Evolutionary conservation across 75 land plant genomes (phyloP).

Genomic region (Selaginella tamariscina): DNA sequence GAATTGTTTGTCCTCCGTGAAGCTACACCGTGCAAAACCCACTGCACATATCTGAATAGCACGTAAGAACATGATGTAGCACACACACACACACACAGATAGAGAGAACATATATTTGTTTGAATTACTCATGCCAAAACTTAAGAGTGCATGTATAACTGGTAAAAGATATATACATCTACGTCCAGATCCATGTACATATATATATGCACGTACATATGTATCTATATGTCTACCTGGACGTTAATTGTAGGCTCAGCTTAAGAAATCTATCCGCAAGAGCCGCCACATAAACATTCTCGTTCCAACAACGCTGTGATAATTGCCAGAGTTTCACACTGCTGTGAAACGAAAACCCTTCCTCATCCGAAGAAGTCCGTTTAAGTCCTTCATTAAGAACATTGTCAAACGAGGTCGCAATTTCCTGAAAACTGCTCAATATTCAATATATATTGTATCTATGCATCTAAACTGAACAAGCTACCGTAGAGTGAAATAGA

Average conservation of each 20-base stretch:
- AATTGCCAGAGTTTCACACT: conserved; percentile 51
- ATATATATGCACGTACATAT: no score
- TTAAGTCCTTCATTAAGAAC: conserved; percentile 31
- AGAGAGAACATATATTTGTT: no score
- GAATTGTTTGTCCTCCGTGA: conserved; percentile 76
- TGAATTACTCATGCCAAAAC: no score
- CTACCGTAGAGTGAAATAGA: conserved; percentile 84
- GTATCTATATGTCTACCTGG: conserved; percentile 56
- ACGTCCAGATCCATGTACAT: no score
- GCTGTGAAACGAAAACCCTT: conserved; percentile 37
- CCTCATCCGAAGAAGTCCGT: conserved; percentile 7
- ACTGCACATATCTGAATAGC: conserved; percentile 61
- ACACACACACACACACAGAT: no score
- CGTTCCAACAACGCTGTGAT: conserved; percentile 72
- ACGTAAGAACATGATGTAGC: no score
- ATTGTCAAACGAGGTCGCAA: conserved; percentile 69
- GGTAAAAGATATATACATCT: no score
- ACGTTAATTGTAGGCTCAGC: conserved; percentile 65
- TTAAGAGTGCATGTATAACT: no score
- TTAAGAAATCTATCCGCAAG: conserved; percentile 75
- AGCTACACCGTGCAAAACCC: conserved; percentile 69
- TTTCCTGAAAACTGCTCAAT: conserved; percentile 72
- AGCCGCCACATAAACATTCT: conserved; percentile 62
- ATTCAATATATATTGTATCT: not conserved
- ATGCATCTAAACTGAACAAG: not conserved